Evolutionary conservation across 2,329 filamentous ascomycete genomes (phyloP).

Genomic region (Exophiala aquamarina): DNA sequence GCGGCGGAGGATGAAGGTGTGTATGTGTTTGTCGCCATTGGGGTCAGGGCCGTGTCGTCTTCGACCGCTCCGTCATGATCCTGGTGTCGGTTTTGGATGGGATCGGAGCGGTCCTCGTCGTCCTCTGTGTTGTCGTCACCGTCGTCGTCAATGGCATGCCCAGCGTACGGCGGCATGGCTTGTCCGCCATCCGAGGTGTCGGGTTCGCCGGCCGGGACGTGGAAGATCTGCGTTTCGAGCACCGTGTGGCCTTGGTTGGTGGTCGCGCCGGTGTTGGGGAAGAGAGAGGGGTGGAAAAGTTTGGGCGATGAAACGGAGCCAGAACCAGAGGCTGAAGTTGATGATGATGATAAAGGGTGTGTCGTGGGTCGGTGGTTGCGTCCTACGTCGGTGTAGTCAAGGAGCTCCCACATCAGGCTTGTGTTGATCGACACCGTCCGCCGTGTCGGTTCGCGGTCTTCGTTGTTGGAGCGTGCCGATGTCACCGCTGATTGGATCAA

Average conservation of each 20-base stretch:
- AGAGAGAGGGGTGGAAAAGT: slow-evolving; percentile 30
- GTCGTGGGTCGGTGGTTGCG: slow-evolving; percentile 10
- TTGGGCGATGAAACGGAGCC: too few species aligned
- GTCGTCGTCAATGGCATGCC: slow-evolving; percentile 9
- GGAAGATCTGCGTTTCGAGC: slow-evolving; percentile 35
- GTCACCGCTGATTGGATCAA: slow-evolving; percentile 32
- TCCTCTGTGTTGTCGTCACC: slow-evolving; percentile 14
- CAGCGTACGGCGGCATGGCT: slow-evolving; percentile 32
- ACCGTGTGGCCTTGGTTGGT: slow-evolving; percentile 14
- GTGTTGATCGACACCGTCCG: slow-evolving; percentile 34
- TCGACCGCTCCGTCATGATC: neutral
- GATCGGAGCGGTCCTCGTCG: slow-evolving; percentile 7
- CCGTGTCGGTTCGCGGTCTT: slow-evolving; percentile 12
- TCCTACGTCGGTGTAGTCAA: slow-evolving; percentile 27
- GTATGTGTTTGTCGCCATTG: neutral
- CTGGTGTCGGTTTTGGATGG: slow-evolving; percentile 11
- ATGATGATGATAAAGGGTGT: too few species aligned
- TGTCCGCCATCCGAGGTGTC: slow-evolving; percentile 32
- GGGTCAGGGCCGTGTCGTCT: neutral
- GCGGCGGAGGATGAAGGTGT: slow-evolving; percentile 17
- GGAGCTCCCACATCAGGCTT: slow-evolving; percentile 34
- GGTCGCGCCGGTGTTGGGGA: slow-evolving; percentile 6
- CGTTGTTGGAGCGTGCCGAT: slow-evolving; percentile 15
- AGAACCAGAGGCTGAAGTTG: too few species aligned
- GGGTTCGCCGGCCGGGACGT: slow-evolving; percentile 29